Evolutionary conservation across 2,329 filamentous ascomycete genomes (phyloP), one percentile per base, ranked within the genome.

Genomic region (Pseudogymnoascus sp.): DNA sequence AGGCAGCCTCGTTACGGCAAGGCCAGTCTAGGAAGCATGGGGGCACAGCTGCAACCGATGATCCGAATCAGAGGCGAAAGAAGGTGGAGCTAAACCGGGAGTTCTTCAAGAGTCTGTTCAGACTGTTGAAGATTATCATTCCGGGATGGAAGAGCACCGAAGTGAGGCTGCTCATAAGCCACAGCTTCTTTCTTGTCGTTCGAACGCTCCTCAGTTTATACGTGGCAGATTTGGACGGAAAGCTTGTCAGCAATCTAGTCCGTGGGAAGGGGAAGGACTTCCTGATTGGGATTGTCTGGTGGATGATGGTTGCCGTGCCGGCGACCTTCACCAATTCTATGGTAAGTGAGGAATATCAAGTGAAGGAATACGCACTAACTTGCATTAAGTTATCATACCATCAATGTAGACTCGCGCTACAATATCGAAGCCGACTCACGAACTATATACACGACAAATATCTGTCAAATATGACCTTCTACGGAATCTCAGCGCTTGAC

Each of bases 301-400:
- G 95, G 95, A 99, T 99, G 95, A 75, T 93, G 63, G 95, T 99
- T 68, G 93, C 95, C 26, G 83, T 99, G 15, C 95, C 95, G 9
- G 95, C 95, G 1, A 97, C 95, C 0, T 97, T 97, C 74, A 99
- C 95, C 42, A 99, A 99, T 76, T 97, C 93, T 0, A 99, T 99
- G 95, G 90, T 95, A 76, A 76, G 84, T 74, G 2, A 67, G 67
- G 63, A 66, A 61, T 44, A 62, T 11, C 1, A 33, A 35, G 21
- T 31, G 40, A 44, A 31, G 21, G 21, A 59, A 33, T 47, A 4
- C 17, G 10, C 10, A 15, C 47, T 63, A 62, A 64, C 38, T 36
- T 35, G 21, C 35, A 64, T 71, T 21, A 57, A 96, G 91, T 82
- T 97, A 47, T 96, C 93, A 26, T 97, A 96, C 75, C 95, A 99